phyloP scores from a whole-genome alignment of 371 early-diverging fungal species.

The Cokeromyces recurvatus region DNA sequence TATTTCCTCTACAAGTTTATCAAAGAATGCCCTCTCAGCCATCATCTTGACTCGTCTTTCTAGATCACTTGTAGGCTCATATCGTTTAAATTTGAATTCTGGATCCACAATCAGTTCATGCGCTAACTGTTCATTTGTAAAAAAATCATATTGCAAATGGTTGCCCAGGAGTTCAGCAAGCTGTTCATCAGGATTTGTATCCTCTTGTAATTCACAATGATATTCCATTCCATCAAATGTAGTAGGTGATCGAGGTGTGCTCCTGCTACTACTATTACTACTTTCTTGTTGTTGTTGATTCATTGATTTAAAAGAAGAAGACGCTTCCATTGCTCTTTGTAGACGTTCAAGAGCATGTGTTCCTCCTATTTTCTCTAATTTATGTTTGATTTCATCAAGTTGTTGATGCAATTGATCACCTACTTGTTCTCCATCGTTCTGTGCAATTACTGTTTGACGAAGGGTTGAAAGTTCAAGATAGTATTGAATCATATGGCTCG shows the following conservation, averaged over 20 bases:
- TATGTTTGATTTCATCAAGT: slow-evolving; percentile 28
- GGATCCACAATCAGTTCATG: slow-evolving; percentile 80
- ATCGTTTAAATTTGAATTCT: slow-evolving; percentile 54
- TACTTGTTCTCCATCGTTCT: slow-evolving; percentile 38
- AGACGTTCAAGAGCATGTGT: slow-evolving; percentile 19
- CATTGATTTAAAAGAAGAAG: slow-evolving; percentile 8
- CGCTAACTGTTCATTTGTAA: slow-evolving; percentile 63
- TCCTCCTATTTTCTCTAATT: slow-evolving; percentile 27
- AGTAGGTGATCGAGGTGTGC: slow-evolving; percentile 15
- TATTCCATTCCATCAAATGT: background rate
- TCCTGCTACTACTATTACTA: no score
- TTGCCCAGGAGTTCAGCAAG: slow-evolving; percentile 21
- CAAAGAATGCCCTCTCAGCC: slow-evolving; percentile 65
- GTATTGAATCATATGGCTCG: slow-evolving; percentile 60
- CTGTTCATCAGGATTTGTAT: slow-evolving; percentile 17
- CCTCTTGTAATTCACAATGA: no score
- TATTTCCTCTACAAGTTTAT: slow-evolving; percentile 51
- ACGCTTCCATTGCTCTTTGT: slow-evolving; percentile 16
- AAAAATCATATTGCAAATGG: slow-evolving; percentile 5
- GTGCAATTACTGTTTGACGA: slow-evolving; percentile 53
- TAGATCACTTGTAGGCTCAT: slow-evolving; percentile 18
- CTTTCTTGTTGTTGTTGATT: slow-evolving; percentile 11
- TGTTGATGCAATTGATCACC: slow-evolving; percentile 56
- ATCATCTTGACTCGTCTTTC: slow-evolving; percentile 51
- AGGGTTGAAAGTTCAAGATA: slow-evolving; percentile 66